Evolutionary conservation across 352 stramenopile genomes (phyloP).

Genomic region (Phytopythium kandeliae): DNA sequence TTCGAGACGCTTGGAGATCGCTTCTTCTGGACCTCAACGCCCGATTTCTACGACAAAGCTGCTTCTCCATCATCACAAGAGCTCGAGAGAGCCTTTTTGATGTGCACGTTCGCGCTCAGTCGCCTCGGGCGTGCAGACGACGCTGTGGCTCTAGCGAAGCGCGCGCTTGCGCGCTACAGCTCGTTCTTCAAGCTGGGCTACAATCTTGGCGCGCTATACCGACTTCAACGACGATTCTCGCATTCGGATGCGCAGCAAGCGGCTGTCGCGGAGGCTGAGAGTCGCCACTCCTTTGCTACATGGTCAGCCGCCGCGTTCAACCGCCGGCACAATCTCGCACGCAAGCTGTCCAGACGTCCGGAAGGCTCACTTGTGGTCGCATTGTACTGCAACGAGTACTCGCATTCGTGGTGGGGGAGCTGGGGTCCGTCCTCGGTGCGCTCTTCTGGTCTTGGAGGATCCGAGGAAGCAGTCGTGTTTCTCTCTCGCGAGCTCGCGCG

Average conservation of each 20-base stretch:
- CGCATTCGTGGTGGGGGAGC: conserved; percentile 82
- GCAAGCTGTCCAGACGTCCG: conserved; percentile 5
- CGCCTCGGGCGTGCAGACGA: conserved; percentile 13
- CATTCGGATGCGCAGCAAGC: conserved; percentile 26
- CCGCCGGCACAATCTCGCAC: conserved; percentile 15
- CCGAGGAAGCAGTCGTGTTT: conserved; percentile 90
- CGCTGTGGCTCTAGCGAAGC: conserved; percentile 32
- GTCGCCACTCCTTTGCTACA: conserved; percentile 17
- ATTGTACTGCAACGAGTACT: conserved; percentile 92
- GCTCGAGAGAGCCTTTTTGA: conserved; percentile 25
- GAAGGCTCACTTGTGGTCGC: conserved; percentile 27
- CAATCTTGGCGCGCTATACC: conserved; percentile 49
- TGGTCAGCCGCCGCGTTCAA: conserved; percentile 25
- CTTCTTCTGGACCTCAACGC: not conserved
- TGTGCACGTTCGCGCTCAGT: conserved; percentile 35
- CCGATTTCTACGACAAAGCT: not conserved
- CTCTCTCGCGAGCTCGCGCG: conserved; percentile 66
- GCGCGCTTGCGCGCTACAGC: conserved; percentile 12
- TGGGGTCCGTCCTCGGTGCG: conserved; percentile 81
- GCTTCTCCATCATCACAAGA: conserved; percentile 5
- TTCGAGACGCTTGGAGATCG: conserved; percentile 18
- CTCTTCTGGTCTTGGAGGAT: conserved; percentile 72
- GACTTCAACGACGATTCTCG: conserved; percentile 17
- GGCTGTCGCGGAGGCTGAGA: conserved; percentile 27
- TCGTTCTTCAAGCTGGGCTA: conserved; percentile 35